A percentile compares a stretch with the other conserved stretches of the same genome.
Evolutionary conservation across 2,329 filamentous ascomycete genomes (phyloP).

Genomic region (Claviceps humidiphila): DNA sequence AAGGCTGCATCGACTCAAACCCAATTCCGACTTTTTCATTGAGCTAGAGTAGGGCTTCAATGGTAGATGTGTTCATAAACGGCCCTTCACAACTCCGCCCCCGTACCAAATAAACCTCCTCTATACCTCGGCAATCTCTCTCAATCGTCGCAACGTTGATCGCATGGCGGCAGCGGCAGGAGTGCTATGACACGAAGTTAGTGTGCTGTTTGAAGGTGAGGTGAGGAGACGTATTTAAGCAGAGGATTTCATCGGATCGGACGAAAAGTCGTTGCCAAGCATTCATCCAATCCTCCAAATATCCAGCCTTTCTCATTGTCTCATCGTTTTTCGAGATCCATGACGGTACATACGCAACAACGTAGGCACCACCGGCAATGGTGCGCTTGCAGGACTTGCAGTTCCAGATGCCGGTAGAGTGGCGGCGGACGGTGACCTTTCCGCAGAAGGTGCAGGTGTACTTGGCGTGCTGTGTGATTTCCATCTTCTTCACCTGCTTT

Average conservation of each 20-base stretch:
- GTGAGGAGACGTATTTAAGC: neutral
- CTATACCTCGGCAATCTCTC: slow-evolving; percentile 95
- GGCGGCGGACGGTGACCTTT: slow-evolving; percentile 85
- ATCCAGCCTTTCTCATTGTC: neutral
- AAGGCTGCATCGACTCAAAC: too few species aligned
- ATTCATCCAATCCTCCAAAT: neutral
- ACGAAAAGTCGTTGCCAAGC: neutral
- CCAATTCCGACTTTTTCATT: too few species aligned
- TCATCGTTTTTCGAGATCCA: neutral
- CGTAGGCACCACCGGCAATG: slow-evolving; percentile 64
- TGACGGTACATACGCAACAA: slow-evolving; percentile 68
- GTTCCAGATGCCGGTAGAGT: slow-evolving; percentile 91
- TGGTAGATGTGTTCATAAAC: slow-evolving; percentile 9
- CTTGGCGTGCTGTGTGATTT: slow-evolving; percentile 95
- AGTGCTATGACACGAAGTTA: slow-evolving; percentile 43
- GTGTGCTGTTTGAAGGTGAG: neutral
- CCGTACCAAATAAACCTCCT: slow-evolving; percentile 15
- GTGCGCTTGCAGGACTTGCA: slow-evolving; percentile 94
- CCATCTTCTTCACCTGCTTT: slow-evolving; percentile 97
- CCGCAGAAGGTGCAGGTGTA: slow-evolving; percentile 98
- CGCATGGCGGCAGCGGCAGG: slow-evolving; percentile 87
- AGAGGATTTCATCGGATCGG: neutral
- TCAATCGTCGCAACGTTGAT: slow-evolving; percentile 92
- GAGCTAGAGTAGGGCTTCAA: too few species aligned
- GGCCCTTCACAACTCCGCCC: slow-evolving; percentile 14